Base-by-base conservation (phyloP, 345 rosid genomes). In the Lepidium aucheri region DNA sequence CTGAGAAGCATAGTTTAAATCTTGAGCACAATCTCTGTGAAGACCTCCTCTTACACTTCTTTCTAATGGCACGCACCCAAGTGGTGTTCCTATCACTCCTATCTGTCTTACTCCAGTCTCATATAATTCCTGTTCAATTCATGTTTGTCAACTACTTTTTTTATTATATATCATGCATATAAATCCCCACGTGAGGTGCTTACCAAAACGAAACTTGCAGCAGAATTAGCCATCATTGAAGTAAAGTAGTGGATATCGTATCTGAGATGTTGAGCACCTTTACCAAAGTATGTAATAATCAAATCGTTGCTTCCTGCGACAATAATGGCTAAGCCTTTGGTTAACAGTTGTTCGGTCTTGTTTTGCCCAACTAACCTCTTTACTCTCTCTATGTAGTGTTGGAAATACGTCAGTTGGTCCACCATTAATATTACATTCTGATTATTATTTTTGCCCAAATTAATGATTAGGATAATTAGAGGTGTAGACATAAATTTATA, bases 21-120 rank as follows among this genome's bases (percentile, higher is more conserved):
- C 18, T 2, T 82, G 77, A n/a, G 74, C 76, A 60, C 84, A 80
- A 0, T 40, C 41, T 72, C 82, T 79, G 18, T 1, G 6, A 15
- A 45, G 8, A 36, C 96, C 87, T 54, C 95, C 86, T 4, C 60
- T 63, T 1, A 80, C 5, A 1, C 85, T 86, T 79, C 92, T 80
- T 42, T 84, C 90, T 3, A 80, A 63, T 15, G 96, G 90, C 46
- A 81, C 33, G 42, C 96, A 87, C 10, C 98, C 96, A 9, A 87
- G 43, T 4, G 89, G 83, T 67, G 78, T 18, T 44, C 88, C 67
- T 0, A 85, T 0, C 6, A 85, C 76, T 43, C 67, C 88, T 15
- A 87, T 80, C 26, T 77, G 86, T 54, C 85, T 79, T 26, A 26
- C 26, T 24, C 30, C 30, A 26, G 5, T 26, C 30, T 26, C 30